Base-by-base conservation (phyloP, 2,329 filamentous ascomycete genomes). In the Colletotrichum sp. region DNA sequence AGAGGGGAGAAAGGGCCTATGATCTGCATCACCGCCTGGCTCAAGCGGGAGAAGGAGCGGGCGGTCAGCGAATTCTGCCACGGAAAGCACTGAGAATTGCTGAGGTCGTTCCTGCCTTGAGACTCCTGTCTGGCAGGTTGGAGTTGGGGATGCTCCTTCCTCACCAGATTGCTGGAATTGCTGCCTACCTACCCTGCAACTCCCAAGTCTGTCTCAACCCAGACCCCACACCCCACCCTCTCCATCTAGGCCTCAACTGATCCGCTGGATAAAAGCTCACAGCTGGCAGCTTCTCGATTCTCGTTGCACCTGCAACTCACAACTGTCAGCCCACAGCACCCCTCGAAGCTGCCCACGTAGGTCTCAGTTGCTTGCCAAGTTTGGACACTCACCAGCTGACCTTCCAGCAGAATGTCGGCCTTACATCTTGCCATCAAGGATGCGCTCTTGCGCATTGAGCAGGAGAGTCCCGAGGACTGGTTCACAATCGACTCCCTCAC, bases 191-290 rank as follows among this genome's bases (percentile, higher is more conserved):
- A 24, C 44, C 18, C 15, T 13, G 44, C 12, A 52, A 7, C 6
- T 52, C 44, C 44, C 10, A 6, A 49, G 10, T 7, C 44, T 24
- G n/a, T 52, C 44, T 21, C 10, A 21, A 21, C n/a, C n/a, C 44
- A 21, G 1, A 21, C n/a, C 10, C 44, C 44, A 6, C 44, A 21
- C n/a, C 10, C 44, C 44, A 6, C 44, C 4, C 3, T 52, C 44
- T 13, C 10, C 1, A 5, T 21, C 6, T 12, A 52, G 10, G n/a
- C 8, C 12, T 52, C n/a, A 0, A 8, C 44, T 13, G 0, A 7
- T 52, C n/a, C n/a, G 10, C 44, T 52, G 44, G 44, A 21, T 13
- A 13, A 21, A 8, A 52, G n/a, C n/a, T n/a, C n/a, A n/a, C n/a
- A n/a, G n/a, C 5, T 3, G 10, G 44, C n/a, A 52, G 44, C 44